Evolutionary conservation across 306 rosid genomes (phyloP).

Genomic region (Quercus ilex): DNA sequence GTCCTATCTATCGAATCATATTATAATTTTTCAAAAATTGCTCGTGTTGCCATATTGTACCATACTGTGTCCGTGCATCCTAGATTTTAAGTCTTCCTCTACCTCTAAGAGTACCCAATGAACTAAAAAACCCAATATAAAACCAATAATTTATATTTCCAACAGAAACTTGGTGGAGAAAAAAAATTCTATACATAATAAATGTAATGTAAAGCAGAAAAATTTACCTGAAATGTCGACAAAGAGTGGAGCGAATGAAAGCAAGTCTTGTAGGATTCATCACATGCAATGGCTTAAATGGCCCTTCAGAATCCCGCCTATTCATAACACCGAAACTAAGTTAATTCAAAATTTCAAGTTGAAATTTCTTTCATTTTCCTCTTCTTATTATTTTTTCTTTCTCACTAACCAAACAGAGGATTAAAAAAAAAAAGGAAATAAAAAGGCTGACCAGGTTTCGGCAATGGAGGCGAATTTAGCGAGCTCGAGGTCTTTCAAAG

Average conservation of each 20-base stretch:
- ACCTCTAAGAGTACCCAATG: too few relatives aligned
- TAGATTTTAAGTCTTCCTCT: too few relatives aligned
- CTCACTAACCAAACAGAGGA: background rate
- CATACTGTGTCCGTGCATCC: too few relatives aligned
- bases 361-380: background rate
- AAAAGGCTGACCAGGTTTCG: slow-evolving; percentile 59
- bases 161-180: too few relatives aligned
- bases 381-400: background rate
- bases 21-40: too few relatives aligned
- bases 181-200: too few relatives aligned
- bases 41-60: too few relatives aligned
- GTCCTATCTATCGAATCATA: too few relatives aligned
- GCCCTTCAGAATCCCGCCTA: slow-evolving; percentile 98
- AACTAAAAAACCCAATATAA: too few relatives aligned
- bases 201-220: background rate
- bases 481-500: slow-evolving; percentile 61
- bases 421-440: background rate
- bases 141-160: too few relatives aligned
- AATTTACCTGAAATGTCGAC: slow-evolving; percentile 71
- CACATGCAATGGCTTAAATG: slow-evolving; percentile 84
- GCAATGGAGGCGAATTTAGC: slow-evolving; percentile 72
- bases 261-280: slow-evolving; percentile 91
- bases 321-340: background rate
- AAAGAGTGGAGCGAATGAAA: slow-evolving; percentile 77
- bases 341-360: too few relatives aligned